These are phyloP conservation scores for Porphyrellus cyaneotinctus DNA, from an alignment of 768 basidiomycete genomes.

Conservation along the genomic window DNA sequence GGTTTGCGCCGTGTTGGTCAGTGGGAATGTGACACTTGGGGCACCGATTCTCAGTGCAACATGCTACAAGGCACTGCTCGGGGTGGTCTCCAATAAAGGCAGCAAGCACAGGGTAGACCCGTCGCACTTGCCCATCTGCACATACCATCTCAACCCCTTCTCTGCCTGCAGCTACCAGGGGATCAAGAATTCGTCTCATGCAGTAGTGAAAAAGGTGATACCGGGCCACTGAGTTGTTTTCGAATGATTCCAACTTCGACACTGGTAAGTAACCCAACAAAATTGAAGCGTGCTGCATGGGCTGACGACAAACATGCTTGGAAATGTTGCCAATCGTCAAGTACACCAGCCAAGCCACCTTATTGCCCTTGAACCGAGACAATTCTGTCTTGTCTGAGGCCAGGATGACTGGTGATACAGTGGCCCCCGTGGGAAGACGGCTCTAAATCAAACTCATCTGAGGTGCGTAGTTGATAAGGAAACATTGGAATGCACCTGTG, in stretches of 20 bases:
- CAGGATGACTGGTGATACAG: background rate
- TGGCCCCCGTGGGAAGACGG: background rate
- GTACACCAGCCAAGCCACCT: conserved; percentile 2
- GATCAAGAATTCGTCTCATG: background rate
- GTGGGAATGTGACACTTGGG: background rate
- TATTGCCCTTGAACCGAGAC: background rate
- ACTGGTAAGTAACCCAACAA: background rate
- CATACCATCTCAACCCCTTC: conserved; percentile 1
- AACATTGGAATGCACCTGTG: background rate
- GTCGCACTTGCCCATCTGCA: background rate
- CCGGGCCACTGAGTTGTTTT: background rate
- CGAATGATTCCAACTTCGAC: background rate
- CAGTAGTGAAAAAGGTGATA: background rate
- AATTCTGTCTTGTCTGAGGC: conserved; percentile 2
- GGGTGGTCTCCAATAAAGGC: background rate
- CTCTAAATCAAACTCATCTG: background rate
- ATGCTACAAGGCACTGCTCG: no score
- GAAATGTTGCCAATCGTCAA: background rate
- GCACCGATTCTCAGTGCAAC: conserved; percentile 1
- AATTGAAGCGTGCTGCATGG: background rate
- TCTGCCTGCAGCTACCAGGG: background rate
- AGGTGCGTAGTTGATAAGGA: background rate
- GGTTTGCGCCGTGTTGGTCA: background rate
- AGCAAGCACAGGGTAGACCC: background rate
- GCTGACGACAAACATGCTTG: background rate